phyloP scores from a whole-genome alignment of 495 filamentous ascomycete genomes.

The Xylaria grammica region DNA sequence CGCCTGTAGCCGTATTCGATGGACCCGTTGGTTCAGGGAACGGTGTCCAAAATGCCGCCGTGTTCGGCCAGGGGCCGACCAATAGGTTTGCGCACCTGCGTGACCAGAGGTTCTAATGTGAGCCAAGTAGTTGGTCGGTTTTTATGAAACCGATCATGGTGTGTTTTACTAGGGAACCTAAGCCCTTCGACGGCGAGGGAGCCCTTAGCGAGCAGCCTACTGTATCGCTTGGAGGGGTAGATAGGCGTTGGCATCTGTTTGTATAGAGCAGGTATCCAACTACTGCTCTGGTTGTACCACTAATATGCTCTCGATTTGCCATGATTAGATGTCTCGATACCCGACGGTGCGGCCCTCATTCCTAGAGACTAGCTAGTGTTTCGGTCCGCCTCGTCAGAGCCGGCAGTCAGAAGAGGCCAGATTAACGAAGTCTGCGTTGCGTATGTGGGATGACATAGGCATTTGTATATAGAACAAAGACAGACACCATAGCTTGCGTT shows the following conservation, averaged over 20 bases:
- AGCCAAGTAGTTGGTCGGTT: no score
- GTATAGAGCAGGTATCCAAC: no score
- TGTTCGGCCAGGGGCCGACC: conserved; percentile 28
- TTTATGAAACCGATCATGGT: neutral
- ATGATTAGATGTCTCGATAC: conserved; percentile 13
- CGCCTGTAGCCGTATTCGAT: conserved; percentile 32
- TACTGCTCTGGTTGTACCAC: no score
- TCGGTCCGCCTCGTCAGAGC: no score
- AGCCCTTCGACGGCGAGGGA: no score
- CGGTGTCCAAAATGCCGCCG: conserved; percentile 30
- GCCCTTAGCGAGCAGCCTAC: no score
- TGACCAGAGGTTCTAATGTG: conserved; percentile 29
- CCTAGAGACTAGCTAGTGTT: neutral
- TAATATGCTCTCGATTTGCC: no score
- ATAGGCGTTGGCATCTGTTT: no score
- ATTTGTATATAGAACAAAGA: neutral
- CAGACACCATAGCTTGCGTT: neutral
- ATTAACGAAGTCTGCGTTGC: neutral
- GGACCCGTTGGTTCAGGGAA: conserved; percentile 10
- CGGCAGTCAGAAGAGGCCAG: no score
- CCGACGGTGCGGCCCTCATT: conserved; percentile 14
- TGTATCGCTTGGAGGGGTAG: no score
- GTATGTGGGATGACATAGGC: neutral
- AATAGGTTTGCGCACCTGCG: conserved; percentile 45
- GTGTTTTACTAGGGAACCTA: neutral